These are phyloP conservation scores for Aspergillus floridensis DNA, from an alignment of 2,329 filamentous ascomycete genomes.

Conservation along the genomic window DNA sequence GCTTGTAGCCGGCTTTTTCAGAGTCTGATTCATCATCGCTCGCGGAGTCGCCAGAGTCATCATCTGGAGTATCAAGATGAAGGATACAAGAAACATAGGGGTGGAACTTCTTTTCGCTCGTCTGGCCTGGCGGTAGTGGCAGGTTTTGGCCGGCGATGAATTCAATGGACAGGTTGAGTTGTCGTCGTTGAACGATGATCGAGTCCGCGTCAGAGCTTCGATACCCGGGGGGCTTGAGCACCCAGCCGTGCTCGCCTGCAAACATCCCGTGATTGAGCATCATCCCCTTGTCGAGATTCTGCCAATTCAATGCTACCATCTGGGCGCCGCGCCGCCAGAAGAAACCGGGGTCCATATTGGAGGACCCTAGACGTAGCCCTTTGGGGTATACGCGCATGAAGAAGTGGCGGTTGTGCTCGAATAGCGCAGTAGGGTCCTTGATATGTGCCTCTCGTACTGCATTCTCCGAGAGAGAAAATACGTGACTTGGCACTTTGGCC, in stretches of 20 bases:
- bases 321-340: slow-evolving; percentile 90
- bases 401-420: slow-evolving; percentile 76
- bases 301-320: slow-evolving; percentile 92
- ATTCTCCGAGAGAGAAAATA: slow-evolving; percentile 64
- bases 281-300: slow-evolving; percentile 85
- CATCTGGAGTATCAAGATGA: slow-evolving; percentile 68
- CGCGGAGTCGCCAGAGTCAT: slow-evolving; percentile 44
- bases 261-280: slow-evolving; percentile 97
- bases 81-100: slow-evolving; percentile 78
- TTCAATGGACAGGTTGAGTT: slow-evolving; percentile 67
- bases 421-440: slow-evolving; percentile 58
- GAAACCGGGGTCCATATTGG: slow-evolving; percentile 78
- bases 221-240: slow-evolving; percentile 77
- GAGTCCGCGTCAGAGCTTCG: slow-evolving; percentile 42
- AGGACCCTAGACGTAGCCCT: slow-evolving; percentile 75
- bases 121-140: slow-evolving; percentile 60
- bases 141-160: slow-evolving; percentile 75
- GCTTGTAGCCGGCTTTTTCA: slow-evolving; percentile 53
- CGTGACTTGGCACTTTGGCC: slow-evolving; percentile 57
- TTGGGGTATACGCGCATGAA: slow-evolving; percentile 89
- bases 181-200: slow-evolving; percentile 48
- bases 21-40: slow-evolving; percentile 48
- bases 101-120: slow-evolving; percentile 59
- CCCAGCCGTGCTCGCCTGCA: slow-evolving; percentile 74
- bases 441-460: slow-evolving; percentile 64